These are phyloP conservation scores for Polyporus tsugae DNA, from an alignment of 1,284 basidiomycete genomes.

Conservation along the genomic window DNA sequence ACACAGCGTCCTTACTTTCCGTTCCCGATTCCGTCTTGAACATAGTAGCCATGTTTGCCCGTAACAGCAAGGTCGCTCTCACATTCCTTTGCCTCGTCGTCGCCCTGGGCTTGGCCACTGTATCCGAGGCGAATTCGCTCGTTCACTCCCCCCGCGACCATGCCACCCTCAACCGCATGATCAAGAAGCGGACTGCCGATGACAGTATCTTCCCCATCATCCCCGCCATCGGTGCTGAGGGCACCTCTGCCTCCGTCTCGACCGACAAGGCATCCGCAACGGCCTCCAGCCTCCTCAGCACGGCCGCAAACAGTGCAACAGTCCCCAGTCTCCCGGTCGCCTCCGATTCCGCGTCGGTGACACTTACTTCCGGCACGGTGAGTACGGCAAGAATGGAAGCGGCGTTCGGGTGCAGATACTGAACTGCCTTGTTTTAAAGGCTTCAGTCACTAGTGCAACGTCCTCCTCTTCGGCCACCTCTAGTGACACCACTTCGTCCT, in stretches of 20 bases:
- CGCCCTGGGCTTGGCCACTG: constrained; percentile 54
- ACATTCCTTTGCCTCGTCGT: constrained; percentile 69
- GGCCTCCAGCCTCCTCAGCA: constrained; percentile 16
- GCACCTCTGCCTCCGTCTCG: constrained; percentile 27
- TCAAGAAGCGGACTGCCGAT: constrained; percentile 65
- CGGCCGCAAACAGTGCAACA: constrained; percentile 26
- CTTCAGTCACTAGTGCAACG: constrained; percentile 4
- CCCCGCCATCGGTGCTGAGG: constrained; percentile 31
- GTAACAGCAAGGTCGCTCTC: constrained; percentile 56
- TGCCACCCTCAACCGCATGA: constrained; percentile 65
- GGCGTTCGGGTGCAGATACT: background rate
- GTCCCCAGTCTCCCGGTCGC: constrained; percentile 31
- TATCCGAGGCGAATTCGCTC: constrained; percentile 56
- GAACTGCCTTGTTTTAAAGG: background rate
- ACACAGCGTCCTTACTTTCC: constrained; percentile 25
- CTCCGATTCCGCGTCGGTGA: constrained; percentile 34
- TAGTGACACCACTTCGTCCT: constrained; percentile 31
- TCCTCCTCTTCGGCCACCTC: constrained; percentile 4
- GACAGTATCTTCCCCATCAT: constrained; percentile 15
- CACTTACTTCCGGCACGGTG: constrained; percentile 17
- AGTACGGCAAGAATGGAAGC: constrained; percentile 5
- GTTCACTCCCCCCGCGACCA: constrained; percentile 58
- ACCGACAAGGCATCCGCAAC: constrained; percentile 12
- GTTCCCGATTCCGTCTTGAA: constrained; percentile 30
- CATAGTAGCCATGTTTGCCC: constrained; percentile 51